Conservation (phyloP, 2,329 filamentous ascomycete species). For the Fusarium verticillioides region DNA sequence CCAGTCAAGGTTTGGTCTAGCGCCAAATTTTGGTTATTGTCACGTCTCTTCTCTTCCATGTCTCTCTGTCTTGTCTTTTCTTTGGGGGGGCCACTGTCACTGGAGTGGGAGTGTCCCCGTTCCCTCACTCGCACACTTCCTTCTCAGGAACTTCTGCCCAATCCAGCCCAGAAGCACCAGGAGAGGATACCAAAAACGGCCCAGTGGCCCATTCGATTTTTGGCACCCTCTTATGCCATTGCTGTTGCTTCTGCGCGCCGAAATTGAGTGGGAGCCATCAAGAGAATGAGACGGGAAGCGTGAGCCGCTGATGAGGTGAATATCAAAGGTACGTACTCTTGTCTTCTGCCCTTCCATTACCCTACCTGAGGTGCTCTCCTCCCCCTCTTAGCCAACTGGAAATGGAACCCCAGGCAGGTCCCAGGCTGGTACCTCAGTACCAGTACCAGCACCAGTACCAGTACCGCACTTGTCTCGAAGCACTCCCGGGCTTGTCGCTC, state of each 20-base stretch:
- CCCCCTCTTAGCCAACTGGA: constrained; percentile 43
- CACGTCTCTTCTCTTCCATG: constrained; percentile 41
- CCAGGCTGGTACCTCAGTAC: constrained; percentile 42
- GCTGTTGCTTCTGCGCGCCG: constrained; percentile 11
- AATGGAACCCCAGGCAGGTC: constrained; percentile 42
- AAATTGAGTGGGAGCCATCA: constrained; percentile 30
- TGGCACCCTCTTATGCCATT: constrained; percentile 27
- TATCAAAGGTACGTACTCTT: constrained; percentile 46
- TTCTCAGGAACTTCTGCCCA: constrained; percentile 19
- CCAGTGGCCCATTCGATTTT: constrained; percentile 36
- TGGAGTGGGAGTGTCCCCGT: constrained; percentile 20
- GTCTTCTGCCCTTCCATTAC: constrained; percentile 6
- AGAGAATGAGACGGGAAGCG: constrained; percentile 20
- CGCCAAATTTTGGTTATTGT: constrained; percentile 45
- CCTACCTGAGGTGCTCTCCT: constrained; percentile 17
- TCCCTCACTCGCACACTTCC: constrained; percentile 15
- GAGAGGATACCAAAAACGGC: constrained; percentile 26
- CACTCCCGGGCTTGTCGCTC: constrained; percentile 51
- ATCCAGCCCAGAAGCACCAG: constrained; percentile 32
- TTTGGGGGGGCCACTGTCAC: constrained; percentile 33
- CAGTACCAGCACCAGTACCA: constrained; percentile 16
- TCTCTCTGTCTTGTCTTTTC: constrained; percentile 40
- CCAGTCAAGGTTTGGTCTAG: constrained; percentile 52
- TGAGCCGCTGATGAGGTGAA: constrained; percentile 38
- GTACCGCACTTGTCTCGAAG: constrained; percentile 47